Evolutionary conservation across 202 grass and related monocot genomes (phyloP), one percentile per base, ranked within the genome.

Genomic region (Dendrocalamus latiflorus): DNA sequence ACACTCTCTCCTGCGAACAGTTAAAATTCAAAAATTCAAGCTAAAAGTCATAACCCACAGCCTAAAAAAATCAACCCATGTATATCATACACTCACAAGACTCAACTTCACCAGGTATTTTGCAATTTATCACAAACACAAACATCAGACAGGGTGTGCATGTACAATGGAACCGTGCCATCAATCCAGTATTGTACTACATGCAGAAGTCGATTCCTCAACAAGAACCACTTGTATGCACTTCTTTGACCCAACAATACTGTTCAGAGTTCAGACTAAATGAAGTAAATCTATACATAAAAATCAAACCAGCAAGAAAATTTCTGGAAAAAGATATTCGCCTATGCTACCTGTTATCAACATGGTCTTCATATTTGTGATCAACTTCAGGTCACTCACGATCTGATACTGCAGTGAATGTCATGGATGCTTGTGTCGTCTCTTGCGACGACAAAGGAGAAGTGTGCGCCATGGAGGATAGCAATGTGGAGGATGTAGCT

Each of bases 381-480:
- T 4, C 75, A 83, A 65, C 76, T 57, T 38, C 6, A 8, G 20
- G 49, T 85, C 70, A 94, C 9, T 89, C 88, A 54, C 78, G 84
- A 43, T 89, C 94, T 5, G 83, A 89, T 80, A 85, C 70, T 30
- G 66, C 48, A 30, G 89, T 91, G 82, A 83, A 92, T 73, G 83
- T 86, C 72, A 92, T 78, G 74, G 94, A 94, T 42, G 85, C 75
- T 61, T 80, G 58, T 39, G 88, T 84, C 2, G 80, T 85, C 37
- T 78, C 81, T 13, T 76, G 77, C 2, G 85, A 86, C 37, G 66
- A 74, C 71, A 61, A 58, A 59, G 75, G 58, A 22, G 92, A 93
- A 69, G 61, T 64, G 10, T 77, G 78, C 15, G 88, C 72, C 47
- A 77, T 74, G 59, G 67, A 85, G 41, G 86, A 91, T 13, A 81